Conservation (phyloP, 805 yeast species). For the Spathaspora gorwiae region DNA sequence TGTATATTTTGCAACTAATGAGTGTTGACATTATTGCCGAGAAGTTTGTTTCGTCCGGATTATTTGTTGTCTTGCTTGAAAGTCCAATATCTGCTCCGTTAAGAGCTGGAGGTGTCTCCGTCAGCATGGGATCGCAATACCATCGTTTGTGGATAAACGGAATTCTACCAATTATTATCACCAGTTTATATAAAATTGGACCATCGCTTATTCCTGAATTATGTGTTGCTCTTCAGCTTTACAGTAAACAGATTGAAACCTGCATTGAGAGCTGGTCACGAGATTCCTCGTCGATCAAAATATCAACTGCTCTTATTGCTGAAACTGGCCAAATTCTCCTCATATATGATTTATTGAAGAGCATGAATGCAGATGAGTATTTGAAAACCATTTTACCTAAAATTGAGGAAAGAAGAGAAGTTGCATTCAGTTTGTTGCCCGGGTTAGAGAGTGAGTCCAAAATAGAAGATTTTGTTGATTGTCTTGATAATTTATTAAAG, state of each 20-base stretch:
- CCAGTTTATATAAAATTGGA: conserved; percentile 60
- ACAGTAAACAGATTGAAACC: conserved; percentile 58
- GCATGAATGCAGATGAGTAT: conserved; percentile 50
- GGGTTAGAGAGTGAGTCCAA: conserved; percentile 61
- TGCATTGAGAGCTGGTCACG: conserved; percentile 68
- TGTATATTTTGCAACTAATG: conserved; percentile 66
- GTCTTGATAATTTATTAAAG: conserved; percentile 67
- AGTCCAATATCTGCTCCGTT: conserved; percentile 66
- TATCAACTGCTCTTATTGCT: conserved; percentile 31
- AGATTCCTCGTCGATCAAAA: conserved; percentile 41
- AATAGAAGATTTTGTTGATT: conserved; percentile 53
- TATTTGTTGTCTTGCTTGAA: conserved; percentile 63
- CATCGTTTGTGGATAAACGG: conserved; percentile 89
- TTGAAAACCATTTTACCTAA: conserved; percentile 15
- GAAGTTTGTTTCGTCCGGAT: conserved; percentile 56
- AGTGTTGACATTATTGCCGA: conserved; percentile 61
- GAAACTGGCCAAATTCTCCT: conserved; percentile 58
- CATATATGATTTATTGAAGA: conserved; percentile 53
- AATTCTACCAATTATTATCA: conserved; percentile 60
- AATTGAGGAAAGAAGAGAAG: not conserved
- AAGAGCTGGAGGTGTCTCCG: conserved; percentile 58
- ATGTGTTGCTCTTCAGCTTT: conserved; percentile 57
- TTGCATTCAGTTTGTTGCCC: conserved; percentile 32
- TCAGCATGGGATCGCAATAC: conserved; percentile 49
- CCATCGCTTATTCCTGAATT: conserved; percentile 59